Percentiles rank a stretch among this genome's conserved stretches.
Conservation (phyloP, 768 basidiomycete genomes). For the Boletus subparvulus region DNA sequence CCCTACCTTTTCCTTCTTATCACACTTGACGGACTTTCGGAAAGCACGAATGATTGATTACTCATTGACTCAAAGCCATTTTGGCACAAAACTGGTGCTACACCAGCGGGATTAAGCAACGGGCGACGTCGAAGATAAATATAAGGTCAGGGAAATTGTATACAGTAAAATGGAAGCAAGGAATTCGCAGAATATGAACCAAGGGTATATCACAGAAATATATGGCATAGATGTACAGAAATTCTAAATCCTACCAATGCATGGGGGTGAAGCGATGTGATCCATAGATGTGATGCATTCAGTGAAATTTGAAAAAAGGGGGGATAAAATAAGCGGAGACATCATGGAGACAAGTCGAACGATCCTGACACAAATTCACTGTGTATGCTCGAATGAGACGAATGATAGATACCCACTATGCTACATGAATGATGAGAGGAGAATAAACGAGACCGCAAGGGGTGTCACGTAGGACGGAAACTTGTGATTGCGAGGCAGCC, state of each 20-base stretch:
- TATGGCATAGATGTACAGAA: slow-evolving; percentile 18
- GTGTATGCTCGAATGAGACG: neutral
- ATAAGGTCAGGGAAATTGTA: slow-evolving; percentile 10
- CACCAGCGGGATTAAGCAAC: slow-evolving; percentile 17
- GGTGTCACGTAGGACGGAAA: slow-evolving; percentile 30
- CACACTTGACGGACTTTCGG: neutral
- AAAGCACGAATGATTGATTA: slow-evolving; percentile 8
- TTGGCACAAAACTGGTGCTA: slow-evolving; percentile 18
- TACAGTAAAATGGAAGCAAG: slow-evolving; percentile 22
- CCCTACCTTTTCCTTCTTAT: neutral
- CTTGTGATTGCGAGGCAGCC: slow-evolving; percentile 52
- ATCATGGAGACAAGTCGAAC: neutral
- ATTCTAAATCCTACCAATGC: slow-evolving; percentile 26
- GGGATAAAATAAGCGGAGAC: slow-evolving; percentile 1
- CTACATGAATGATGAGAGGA: slow-evolving; percentile 5
- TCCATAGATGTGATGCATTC: slow-evolving; percentile 9
- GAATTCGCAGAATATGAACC: slow-evolving; percentile 11
- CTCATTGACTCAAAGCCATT: slow-evolving; percentile 9
- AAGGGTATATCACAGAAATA: slow-evolving; percentile 7
- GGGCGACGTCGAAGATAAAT: slow-evolving; percentile 3
- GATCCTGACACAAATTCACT: neutral
- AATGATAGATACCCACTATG: slow-evolving; percentile 9
- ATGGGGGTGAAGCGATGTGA: slow-evolving; percentile 5
- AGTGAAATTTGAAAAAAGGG: neutral
- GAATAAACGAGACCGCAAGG: neutral